Evolutionary conservation across 306 rosid genomes (phyloP), one percentile per base, ranked within the genome.

Genomic region (Alnus glutinosa): DNA sequence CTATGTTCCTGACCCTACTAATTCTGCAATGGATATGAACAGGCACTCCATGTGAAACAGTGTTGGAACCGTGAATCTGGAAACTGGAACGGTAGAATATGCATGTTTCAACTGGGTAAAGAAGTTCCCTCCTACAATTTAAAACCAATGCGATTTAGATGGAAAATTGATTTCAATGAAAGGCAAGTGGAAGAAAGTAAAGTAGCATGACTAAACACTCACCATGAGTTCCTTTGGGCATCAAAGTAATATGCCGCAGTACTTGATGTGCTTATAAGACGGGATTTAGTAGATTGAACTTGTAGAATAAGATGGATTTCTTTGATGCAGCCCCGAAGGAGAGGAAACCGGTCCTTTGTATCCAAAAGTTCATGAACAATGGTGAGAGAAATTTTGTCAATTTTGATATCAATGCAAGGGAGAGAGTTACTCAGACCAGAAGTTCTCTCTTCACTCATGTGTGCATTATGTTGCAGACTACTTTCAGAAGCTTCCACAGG

Each of bases 281-380:
- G 86, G 85, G 81, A 84, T 87, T 94, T 94, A 74, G 86, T 76
- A 52, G 87, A 82, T 55, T 83, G 87, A 77, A 67, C 71, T 80
- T 94, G 98, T 74, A 94, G 55, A 66, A 71, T 89, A 83, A 94
- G 79, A 77, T 91, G 86, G 51, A 79, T 79, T 75, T 81, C 68
- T n/a, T 83, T 82, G 64, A 93, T 82, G 84, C 85, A 71, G 75
- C 89, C 85, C 62, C 87, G 73, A 74, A 89, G 81, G 75, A 94
- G 97, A 86, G 97, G 97, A 68, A 88, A 84, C 70, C 75, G 63
- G 79, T 91, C 93, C 77, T 77, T 82, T 16, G 91, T 69, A 73
- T 89, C 92, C 73, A 89, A 86, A 74, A 86, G 90, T 83, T 94
- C 90, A 80, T 94, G 95, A 79, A 86, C 89, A 63, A 94, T 77